Evolutionary conservation across 2,329 filamentous ascomycete genomes (phyloP).

Genomic region (Sporothrix curviconia): DNA sequence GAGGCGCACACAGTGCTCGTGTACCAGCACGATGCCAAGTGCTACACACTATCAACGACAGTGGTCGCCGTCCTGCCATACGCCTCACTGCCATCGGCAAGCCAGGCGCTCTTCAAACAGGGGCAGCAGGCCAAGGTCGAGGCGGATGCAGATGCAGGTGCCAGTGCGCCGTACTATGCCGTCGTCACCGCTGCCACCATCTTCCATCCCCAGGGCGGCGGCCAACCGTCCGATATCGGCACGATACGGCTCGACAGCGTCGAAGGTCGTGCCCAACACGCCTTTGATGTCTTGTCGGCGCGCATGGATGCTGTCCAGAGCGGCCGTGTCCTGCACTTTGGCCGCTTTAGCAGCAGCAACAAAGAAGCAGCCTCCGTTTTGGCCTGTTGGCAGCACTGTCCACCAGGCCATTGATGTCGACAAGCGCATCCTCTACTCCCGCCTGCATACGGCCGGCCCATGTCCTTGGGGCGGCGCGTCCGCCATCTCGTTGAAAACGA

Average conservation of each 20-base stretch:
- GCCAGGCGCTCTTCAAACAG: constrained; percentile 53
- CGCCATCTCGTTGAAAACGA: constrained; percentile 47
- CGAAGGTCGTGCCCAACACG: too few species aligned
- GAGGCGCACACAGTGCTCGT: constrained; percentile 35
- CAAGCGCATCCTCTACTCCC: constrained; percentile 57
- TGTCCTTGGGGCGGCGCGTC: constrained; percentile 62
- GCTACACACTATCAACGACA: constrained; percentile 36
- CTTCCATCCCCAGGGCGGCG: constrained; percentile 69
- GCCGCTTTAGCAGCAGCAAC: constrained; percentile 40
- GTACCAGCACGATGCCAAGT: constrained; percentile 38
- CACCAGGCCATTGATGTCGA: constrained; percentile 53
- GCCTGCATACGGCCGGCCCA: constrained; percentile 70
- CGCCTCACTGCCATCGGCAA: constrained; percentile 41
- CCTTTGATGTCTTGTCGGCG: constrained; percentile 50
- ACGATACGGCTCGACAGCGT: constrained; percentile 35
- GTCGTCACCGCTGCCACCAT: constrained; percentile 60
- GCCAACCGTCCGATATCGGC: constrained; percentile 64
- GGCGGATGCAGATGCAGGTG: not conserved
- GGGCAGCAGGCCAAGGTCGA: constrained; percentile 33
- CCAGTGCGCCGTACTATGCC: constrained; percentile 36
- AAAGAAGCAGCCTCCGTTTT: constrained; percentile 27
- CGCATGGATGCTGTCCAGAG: constrained; percentile 46
- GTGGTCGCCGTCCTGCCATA: constrained; percentile 45
- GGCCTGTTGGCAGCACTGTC: constrained; percentile 37
- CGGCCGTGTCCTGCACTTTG: constrained; percentile 59